A percentile compares a stretch with the other conserved stretches of the same genome.
phyloP scores from a whole-genome alignment of 768 basidiomycete genomes.

The Pholiota conissans region DNA sequence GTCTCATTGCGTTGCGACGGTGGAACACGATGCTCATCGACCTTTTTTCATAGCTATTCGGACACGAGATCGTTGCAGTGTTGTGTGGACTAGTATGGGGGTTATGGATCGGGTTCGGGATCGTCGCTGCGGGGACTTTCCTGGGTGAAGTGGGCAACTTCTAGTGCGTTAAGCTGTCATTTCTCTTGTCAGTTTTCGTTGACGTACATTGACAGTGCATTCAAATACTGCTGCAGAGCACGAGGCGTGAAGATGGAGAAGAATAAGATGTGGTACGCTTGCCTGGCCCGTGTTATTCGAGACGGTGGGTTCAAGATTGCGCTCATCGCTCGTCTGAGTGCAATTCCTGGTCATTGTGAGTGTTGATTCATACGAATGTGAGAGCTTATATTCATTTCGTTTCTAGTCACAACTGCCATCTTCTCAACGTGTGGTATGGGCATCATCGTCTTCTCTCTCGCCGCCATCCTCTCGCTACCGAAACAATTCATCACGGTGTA shows the following conservation, averaged over 20 bases:
- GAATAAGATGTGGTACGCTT: constrained; percentile 57
- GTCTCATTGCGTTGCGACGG: no score
- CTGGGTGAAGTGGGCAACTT: constrained; percentile 88
- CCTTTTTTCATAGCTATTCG: constrained; percentile 68
- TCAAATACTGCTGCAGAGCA: constrained; percentile 75
- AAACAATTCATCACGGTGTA: constrained; percentile 94
- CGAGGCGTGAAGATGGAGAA: constrained; percentile 77
- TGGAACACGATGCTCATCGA: no score
- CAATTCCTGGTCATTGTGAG: constrained; percentile 85
- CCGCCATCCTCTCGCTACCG: constrained; percentile 81
- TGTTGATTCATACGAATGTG: constrained; percentile 13
- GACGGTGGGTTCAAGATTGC: constrained; percentile 90
- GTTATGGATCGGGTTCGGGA: constrained; percentile 82
- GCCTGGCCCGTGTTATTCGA: constrained; percentile 67
- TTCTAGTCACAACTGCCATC: constrained; percentile 79
- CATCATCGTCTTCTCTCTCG: constrained; percentile 73
- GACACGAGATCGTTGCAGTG: constrained; percentile 89
- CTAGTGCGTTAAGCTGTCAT: constrained; percentile 50
- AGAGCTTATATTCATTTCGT: neutral
- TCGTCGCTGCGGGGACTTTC: constrained; percentile 82
- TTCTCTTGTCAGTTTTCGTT: neutral
- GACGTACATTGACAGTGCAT: constrained; percentile 50
- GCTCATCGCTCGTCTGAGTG: constrained; percentile 73
- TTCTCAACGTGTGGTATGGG: constrained; percentile 90
- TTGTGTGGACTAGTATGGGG: constrained; percentile 93